A percentile compares a stretch with the other conserved stretches of the same genome.
Evolutionary conservation across 78 protist genomes (phyloP).

Genomic region (Dictyostelium discoideum): DNA sequence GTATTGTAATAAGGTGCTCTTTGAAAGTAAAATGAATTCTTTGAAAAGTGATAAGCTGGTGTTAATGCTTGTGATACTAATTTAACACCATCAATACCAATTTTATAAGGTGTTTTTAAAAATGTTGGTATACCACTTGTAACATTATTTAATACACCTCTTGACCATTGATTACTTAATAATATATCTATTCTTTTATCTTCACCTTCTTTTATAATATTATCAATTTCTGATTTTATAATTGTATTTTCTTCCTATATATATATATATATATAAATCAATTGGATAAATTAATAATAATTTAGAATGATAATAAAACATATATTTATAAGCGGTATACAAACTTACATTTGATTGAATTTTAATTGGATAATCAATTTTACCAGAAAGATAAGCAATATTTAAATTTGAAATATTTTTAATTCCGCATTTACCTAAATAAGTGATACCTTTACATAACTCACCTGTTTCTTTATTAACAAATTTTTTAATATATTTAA

Average conservation of each 20-base stretch:
- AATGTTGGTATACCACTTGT: not conserved
- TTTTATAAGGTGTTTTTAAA: conserved; percentile 28
- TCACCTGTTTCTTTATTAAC: not conserved
- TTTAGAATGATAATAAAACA: too few relatives aligned
- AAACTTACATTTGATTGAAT: not conserved
- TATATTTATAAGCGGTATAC: too few relatives aligned
- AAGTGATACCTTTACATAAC: conserved; percentile 31
- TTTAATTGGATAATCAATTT: conserved; percentile 19
- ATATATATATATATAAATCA: too few relatives aligned
- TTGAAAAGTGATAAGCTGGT: conserved; percentile 72
- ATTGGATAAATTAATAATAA: too few relatives aligned
- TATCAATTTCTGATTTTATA: conserved; percentile 3
- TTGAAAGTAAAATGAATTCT: conserved; percentile 43
- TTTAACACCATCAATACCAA: conserved; percentile 61
- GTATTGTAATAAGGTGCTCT: conserved; percentile 41
- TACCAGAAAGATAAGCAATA: conserved; percentile 73
- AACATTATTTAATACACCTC: conserved; percentile 30
- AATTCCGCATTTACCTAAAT: conserved; percentile 61
- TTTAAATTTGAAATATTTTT: not conserved
- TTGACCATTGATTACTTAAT: conserved; percentile 76
- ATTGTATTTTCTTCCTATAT: not conserved
- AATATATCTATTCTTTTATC: conserved; percentile 56
- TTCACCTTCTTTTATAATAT: not conserved
- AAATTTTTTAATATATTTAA: not conserved
- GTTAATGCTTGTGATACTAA: not conserved